These are phyloP conservation scores for Xerocomus minutiporus DNA, from an alignment of 1,284 basidiomycete species.

Conservation along the genomic window DNA sequence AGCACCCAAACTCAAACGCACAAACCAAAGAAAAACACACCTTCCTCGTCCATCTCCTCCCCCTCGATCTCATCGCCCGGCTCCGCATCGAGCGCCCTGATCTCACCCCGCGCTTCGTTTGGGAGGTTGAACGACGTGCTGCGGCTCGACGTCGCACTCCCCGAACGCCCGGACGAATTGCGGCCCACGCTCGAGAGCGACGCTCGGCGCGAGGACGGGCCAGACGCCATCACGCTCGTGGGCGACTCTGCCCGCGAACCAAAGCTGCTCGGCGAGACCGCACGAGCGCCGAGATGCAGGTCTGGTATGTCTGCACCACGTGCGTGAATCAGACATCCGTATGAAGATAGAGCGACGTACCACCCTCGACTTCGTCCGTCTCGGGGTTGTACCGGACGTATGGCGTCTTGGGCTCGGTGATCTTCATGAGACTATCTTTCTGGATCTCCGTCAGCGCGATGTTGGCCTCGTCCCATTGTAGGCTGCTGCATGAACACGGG, in stretches of 20 bases:
- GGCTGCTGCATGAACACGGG: slow-evolving; percentile 34
- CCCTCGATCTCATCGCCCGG: slow-evolving; percentile 65
- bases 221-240: slow-evolving; percentile 47
- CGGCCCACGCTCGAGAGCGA: slow-evolving; percentile 67
- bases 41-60: slow-evolving; percentile 85
- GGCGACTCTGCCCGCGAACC: slow-evolving; percentile 43
- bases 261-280: slow-evolving; percentile 31
- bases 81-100: slow-evolving; percentile 43
- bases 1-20: background rate
- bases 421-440: slow-evolving; percentile 95
- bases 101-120: slow-evolving; percentile 56
- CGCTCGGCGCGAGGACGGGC: slow-evolving; percentile 72
- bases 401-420: slow-evolving; percentile 94
- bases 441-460: slow-evolving; percentile 85
- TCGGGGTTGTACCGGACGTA: slow-evolving; percentile 87
- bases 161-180: slow-evolving; percentile 48
- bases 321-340: background rate
- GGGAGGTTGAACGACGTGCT: slow-evolving; percentile 82
- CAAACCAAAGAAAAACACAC: slow-evolving; percentile 41
- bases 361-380: slow-evolving; percentile 76
- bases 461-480: slow-evolving; percentile 93
- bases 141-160: slow-evolving; percentile 64
- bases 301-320: slow-evolving; percentile 58
- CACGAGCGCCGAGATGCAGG: slow-evolving; percentile 48
- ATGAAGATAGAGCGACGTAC: slow-evolving; percentile 34